Conservation (phyloP, 2,329 filamentous ascomycete species). For the Trichoderma arundinaceum region DNA sequence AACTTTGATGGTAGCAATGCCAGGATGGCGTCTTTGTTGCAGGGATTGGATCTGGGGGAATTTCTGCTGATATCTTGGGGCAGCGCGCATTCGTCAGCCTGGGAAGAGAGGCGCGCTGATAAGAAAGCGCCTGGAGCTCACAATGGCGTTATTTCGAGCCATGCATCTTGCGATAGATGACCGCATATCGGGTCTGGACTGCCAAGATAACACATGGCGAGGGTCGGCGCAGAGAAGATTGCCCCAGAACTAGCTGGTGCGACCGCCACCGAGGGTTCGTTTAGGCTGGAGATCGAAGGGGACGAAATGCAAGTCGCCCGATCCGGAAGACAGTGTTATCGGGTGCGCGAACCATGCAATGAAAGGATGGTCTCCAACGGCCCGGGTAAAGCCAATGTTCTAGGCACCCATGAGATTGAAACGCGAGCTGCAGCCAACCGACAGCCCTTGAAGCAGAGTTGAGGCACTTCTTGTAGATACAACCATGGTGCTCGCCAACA, state of each 20-base stretch:
- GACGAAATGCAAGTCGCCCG: not conserved
- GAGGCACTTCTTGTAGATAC: not conserved
- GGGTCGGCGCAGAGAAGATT: too few species aligned
- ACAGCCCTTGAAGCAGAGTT: constrained; percentile 1
- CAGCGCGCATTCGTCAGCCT: too few species aligned
- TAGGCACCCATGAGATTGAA: constrained; percentile 1
- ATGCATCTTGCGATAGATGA: not conserved
- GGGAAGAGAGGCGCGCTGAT: not conserved
- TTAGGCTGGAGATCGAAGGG: constrained; percentile 8
- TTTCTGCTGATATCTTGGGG: not conserved
- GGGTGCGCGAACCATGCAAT: not conserved
- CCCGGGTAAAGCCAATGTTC: not conserved
- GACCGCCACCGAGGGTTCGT: constrained; percentile 3
- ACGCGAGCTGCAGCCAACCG: not conserved
- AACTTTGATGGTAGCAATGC: not conserved
- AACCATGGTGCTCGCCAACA: not conserved
- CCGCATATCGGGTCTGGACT: not conserved
- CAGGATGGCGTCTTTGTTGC: not conserved
- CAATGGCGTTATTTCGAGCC: not conserved
- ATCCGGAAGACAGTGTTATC: constrained; percentile 10
- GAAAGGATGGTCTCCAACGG: not conserved
- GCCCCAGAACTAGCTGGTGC: not conserved
- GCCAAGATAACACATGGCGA: not conserved
- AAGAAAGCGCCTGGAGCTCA: not conserved
- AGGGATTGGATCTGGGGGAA: not conserved